Evolutionary conservation across 2,329 filamentous ascomycete genomes (phyloP), one percentile per base, ranked within the genome.

Genomic region (Dactylellina leptospora): DNA sequence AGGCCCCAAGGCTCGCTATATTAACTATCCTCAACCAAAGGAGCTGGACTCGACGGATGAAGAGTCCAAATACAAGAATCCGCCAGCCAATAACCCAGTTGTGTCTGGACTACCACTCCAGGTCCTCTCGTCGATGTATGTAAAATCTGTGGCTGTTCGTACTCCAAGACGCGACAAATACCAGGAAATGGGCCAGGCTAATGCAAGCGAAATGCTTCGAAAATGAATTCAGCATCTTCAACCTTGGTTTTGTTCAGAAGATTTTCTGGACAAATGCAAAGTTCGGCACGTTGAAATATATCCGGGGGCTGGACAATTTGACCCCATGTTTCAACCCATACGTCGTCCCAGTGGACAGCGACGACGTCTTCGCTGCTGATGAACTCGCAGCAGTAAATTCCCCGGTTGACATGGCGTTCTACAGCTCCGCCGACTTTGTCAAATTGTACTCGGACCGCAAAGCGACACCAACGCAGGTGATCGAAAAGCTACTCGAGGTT

Each of bases 401-500:
- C 79, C 9, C 80, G 81, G 51, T 80, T 82, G 10, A 75, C 79
- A 3, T 82, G 81, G 33, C 51, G 20, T 84, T 85, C 45, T 91
- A 90, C 80, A 86, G 88, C 78, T 90, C 90, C 2, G 85, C 87
- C 10, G 91, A 96, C 80, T 96, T 92, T 78, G 88, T 92, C 78
- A 84, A 83, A 25, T 82, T 84, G 1, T 88, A 85, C 75, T 79
- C 80, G 59, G 81, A 80, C n/a, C 84, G 84, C 20, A 80, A 79
- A 59, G 76, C 83, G 71, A 87, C 83, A 10, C 86, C 84, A 9
- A 82, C 78, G 4, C 80, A 81, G 63, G 82, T 87, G 20, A 79
- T 82, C 9, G 83, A 86, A 75, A 79, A 81, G 1, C 79, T 88
- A 6, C 78, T 88, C 0, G 83, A 85, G 1, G 78, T 87, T 42